Percentiles rank a stretch among this genome's conserved stretches.
Conservation (phyloP, 108 stramenopile species). For the Pelagomonas calceolata region DNA sequence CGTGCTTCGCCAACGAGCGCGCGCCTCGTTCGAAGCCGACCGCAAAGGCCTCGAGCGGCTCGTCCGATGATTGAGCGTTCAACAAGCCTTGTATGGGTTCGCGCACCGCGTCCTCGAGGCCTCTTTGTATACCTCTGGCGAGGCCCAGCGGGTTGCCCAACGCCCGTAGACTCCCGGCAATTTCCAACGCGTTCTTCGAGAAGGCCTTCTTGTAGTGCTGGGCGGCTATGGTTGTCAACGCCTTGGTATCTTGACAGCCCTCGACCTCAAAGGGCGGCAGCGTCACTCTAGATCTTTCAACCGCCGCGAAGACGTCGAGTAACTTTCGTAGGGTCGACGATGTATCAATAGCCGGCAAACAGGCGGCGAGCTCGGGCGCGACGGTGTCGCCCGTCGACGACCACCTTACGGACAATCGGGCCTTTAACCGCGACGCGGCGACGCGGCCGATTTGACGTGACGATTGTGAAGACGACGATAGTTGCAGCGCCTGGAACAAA, state of each 20-base stretch:
- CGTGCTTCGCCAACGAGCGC: slow-evolving; percentile 18
- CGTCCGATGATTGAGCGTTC: background rate
- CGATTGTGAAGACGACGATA: too few relatives aligned
- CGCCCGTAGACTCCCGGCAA: background rate
- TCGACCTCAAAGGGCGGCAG: background rate
- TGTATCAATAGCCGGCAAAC: too few relatives aligned
- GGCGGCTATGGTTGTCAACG: background rate
- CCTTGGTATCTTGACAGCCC: background rate
- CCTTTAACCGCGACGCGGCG: background rate
- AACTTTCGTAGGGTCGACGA: background rate
- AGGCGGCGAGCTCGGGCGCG: background rate
- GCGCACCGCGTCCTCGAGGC: background rate
- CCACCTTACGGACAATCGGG: background rate
- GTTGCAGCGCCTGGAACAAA: background rate
- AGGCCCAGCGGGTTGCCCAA: background rate
- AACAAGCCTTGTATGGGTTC: background rate
- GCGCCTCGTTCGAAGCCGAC: slow-evolving; percentile 18
- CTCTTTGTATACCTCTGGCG: background rate
- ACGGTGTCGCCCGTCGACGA: background rate
- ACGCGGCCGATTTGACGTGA: background rate
- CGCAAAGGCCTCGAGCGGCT: slow-evolving; percentile 25
- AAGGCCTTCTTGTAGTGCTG: background rate
- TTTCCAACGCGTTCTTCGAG: background rate
- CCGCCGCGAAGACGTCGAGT: background rate
- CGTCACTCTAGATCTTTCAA: background rate